Conservation (phyloP, 2,329 filamentous ascomycete genomes). For the Monosporascus sp. region DNA sequence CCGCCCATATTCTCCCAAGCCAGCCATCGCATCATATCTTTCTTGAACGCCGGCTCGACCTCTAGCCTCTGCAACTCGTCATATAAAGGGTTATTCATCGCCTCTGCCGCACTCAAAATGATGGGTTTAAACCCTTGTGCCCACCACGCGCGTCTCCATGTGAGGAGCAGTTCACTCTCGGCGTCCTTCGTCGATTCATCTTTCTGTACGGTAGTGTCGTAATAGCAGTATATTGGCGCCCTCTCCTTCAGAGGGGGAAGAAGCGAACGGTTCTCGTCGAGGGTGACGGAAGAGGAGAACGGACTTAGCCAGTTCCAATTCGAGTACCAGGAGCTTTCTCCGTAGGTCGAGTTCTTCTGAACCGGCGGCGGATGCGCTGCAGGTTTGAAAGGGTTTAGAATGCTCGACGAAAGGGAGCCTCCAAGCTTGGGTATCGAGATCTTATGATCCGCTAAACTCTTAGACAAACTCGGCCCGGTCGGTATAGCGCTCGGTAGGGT, state of each 20-base stretch:
- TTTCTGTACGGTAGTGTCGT: slow-evolving; percentile 62
- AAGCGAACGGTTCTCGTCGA: slow-evolving; percentile 78
- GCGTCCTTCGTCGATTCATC: slow-evolving; percentile 61
- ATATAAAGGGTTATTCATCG: slow-evolving; percentile 77
- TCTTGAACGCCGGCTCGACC: slow-evolving; percentile 57
- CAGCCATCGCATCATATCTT: slow-evolving; percentile 76
- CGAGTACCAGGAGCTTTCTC: slow-evolving; percentile 77
- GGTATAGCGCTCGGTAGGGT: slow-evolving; percentile 44
- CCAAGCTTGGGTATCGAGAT: slow-evolving; percentile 44
- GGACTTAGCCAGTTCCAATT: slow-evolving; percentile 89
- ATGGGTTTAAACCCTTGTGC: slow-evolving; percentile 85
- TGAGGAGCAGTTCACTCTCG: slow-evolving; percentile 72
- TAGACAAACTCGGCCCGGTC: slow-evolving; percentile 42
- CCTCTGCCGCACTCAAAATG: slow-evolving; percentile 73
- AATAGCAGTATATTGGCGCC: slow-evolving; percentile 84
- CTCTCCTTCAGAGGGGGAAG: slow-evolving; percentile 70
- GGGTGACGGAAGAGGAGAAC: slow-evolving; percentile 73
- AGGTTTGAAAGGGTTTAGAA: slow-evolving; percentile 61
- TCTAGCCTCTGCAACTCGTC: slow-evolving; percentile 58
- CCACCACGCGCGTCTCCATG: slow-evolving; percentile 94
- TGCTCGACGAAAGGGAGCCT: slow-evolving; percentile 40
- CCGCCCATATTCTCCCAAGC: slow-evolving; percentile 90
- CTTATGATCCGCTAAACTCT: slow-evolving; percentile 42
- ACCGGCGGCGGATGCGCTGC: slow-evolving; percentile 66
- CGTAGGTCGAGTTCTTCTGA: slow-evolving; percentile 72